phyloP scores from a whole-genome alignment of 2,329 filamentous ascomycete species.

The Cercospora brassicicola region DNA sequence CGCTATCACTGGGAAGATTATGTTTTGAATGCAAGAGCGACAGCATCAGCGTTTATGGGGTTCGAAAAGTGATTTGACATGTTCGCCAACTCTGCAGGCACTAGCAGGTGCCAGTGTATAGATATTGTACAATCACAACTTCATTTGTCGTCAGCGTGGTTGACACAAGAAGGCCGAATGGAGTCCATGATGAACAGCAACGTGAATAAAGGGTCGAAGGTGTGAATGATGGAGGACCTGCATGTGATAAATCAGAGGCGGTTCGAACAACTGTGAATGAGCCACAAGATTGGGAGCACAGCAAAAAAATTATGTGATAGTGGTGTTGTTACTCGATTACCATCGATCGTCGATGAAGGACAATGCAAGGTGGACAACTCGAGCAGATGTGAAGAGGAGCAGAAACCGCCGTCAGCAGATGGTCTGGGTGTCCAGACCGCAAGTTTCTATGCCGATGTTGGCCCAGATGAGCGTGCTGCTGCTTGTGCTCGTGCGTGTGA shows the following conservation, averaged over 20 bases:
- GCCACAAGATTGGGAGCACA: not conserved
- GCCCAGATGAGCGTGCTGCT: not conserved
- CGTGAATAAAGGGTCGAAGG: not conserved
- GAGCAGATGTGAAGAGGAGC: not conserved
- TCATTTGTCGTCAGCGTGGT: not conserved
- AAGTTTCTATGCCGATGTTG: not conserved
- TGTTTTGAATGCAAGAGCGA: not conserved
- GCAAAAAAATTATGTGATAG: not conserved
- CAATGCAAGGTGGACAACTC: not conserved
- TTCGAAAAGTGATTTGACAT: not conserved
- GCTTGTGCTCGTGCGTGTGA: slow-evolving; percentile 7
- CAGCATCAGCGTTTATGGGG: not conserved
- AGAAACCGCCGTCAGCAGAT: not conserved
- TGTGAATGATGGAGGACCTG: not conserved
- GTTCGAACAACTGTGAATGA: not conserved
- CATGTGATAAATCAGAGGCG: not conserved
- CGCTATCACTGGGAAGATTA: not conserved
- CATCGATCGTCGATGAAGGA: not conserved
- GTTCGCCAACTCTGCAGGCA: not conserved
- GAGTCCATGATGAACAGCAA: not conserved
- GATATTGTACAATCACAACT: slow-evolving; percentile 14
- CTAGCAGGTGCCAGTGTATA: not conserved
- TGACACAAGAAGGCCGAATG: not conserved
- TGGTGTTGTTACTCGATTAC: not conserved
- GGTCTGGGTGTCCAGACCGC: slow-evolving; percentile 1